Base-by-base conservation (phyloP, 306 rosid genomes). In the Biancaea sappan region DNA sequence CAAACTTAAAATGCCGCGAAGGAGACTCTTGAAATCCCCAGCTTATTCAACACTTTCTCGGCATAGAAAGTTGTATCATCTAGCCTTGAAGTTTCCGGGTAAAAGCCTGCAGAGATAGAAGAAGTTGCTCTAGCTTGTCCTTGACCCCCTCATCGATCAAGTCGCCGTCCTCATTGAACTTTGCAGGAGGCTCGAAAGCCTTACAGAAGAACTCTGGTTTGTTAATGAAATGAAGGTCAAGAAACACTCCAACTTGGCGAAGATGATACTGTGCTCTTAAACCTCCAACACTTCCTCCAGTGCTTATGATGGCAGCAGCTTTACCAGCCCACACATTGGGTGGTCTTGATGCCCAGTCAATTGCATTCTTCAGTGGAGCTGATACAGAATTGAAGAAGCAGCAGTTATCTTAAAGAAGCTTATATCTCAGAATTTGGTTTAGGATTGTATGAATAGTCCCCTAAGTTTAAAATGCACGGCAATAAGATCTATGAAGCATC, bases 171-270 rank as follows among this genome's bases (percentile, higher is more conserved):
- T 5, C 3, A 77, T 87, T 90, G 31, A 94, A 94, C 87, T 91
- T 91, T 11, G 81, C 72, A 0, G 97, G 97, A 56, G 92, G 90
- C 66, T 89, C 84, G 59, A 85, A 81, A 3, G 84, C 98, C 0
- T 85, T 77, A 63, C 91, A 57, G 82, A 82, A 86, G 65, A 86
- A 86, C 83, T 94, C 97, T 1, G 98, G 98, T 67, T 91, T 94
- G 75, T 94, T 91, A 52, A 94, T 91, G 90, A 91, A 94, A 84
- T 91, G 98, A 62, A 94, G 88, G 71, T 94, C 97, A 21, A 94
- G 64, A 48, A 62, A 94, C 11, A 94, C 90, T 10, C 98, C 98
- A 4, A 84, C 82, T 60, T 91, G 98, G 22, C 98, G 97, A 66
- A 94, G 96, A 83, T 91, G 98, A 59, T 85, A 88, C 9, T 94